Base-by-base conservation (phyloP, 2,329 filamentous ascomycete genomes). In the Cytospora chrysosperma region DNA sequence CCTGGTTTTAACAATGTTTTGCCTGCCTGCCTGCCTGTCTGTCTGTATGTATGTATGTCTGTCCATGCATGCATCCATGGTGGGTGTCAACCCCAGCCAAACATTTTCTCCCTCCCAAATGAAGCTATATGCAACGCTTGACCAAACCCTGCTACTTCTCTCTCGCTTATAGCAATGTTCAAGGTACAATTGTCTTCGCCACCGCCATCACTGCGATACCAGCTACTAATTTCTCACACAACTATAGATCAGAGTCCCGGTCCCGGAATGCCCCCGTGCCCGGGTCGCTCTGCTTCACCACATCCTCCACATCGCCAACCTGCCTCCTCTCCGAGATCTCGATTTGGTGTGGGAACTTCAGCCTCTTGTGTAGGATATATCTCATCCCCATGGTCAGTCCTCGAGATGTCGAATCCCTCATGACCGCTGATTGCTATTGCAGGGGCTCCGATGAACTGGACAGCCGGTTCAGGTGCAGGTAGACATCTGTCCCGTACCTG, bases 371-470 rank as follows among this genome's bases (percentile, higher is more conserved):
- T 77, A 88, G 52, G 34, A 65, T 61, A 47, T 65, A 65, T 37
- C 64, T 78, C 72, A 78, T 78, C 73, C 81, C 81, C 70, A 82
- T 75, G 73, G 86, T 81, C 86, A 89, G 83, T 88, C 86, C 87
- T 87, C 82, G 87, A 77, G 82, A 78, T 73, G 76, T 74, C 12
- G 84, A 85, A 78, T 88, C 89, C 85, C 90, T 92, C 89, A 88
- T 93, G 90, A 92, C 90, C 84, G 89, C 88, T 93, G 86, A 85
- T 86, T 88, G 83, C 85, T 95, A 98, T 91, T 97, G 94, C 58
- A 99, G 83, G 69, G 95, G 95, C 77, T 99, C 95, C 28, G 93
- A 97, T 43, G 92, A 97, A 69, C 92, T 97, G 51, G 93, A 97
- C 28, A 99, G 85, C 62, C 95, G 88, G 80, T 99, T 99, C 57